Percentiles rank a stretch among this genome's conserved stretches.
These are phyloP conservation scores for Zopfochytrium polystomum DNA, from an alignment of 371 early-diverging fungal genomes.

Conservation along the genomic window DNA sequence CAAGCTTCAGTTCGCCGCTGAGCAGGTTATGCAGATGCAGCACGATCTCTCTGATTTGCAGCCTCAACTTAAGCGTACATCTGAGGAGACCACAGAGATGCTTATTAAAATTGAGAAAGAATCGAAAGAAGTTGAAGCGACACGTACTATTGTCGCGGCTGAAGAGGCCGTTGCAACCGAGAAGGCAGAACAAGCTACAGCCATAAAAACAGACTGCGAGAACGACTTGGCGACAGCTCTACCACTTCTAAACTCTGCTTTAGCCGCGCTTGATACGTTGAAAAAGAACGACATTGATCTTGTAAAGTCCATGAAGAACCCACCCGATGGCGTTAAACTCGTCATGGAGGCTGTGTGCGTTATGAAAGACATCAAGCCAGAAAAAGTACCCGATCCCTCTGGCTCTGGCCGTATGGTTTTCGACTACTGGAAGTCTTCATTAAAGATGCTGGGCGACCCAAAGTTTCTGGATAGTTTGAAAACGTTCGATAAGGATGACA, in stretches of 20 bases:
- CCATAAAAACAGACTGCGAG: slow-evolving; percentile 56
- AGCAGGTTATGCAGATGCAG: slow-evolving; percentile 55
- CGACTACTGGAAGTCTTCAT: slow-evolving; percentile 57
- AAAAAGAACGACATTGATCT: slow-evolving; percentile 58
- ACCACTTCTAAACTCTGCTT: slow-evolving; percentile 53
- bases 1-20: slow-evolving; percentile 53
- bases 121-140: slow-evolving; percentile 54
- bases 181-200: slow-evolving; percentile 51
- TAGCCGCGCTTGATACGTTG: slow-evolving; percentile 54
- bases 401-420: slow-evolving; percentile 56
- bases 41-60: slow-evolving; percentile 50
- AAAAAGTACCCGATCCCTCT: slow-evolving; percentile 55
- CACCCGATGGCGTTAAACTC: slow-evolving; percentile 59
- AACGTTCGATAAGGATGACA: slow-evolving; percentile 52
- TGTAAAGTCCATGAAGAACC: slow-evolving; percentile 64
- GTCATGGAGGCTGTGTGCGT: slow-evolving; percentile 64
- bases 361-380: slow-evolving; percentile 59
- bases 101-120: slow-evolving; percentile 53
- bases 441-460: slow-evolving; percentile 53
- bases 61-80: slow-evolving; percentile 53
- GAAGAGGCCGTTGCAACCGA: slow-evolving; percentile 53
- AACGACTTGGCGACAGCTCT: slow-evolving; percentile 53
- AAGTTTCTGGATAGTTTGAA: slow-evolving; percentile 52
- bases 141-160: slow-evolving; percentile 49
- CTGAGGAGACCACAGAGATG: slow-evolving; percentile 57